Conservation (phyloP, 2,329 filamentous ascomycete genomes). For the Colletotrichum tanaceti region DNA sequence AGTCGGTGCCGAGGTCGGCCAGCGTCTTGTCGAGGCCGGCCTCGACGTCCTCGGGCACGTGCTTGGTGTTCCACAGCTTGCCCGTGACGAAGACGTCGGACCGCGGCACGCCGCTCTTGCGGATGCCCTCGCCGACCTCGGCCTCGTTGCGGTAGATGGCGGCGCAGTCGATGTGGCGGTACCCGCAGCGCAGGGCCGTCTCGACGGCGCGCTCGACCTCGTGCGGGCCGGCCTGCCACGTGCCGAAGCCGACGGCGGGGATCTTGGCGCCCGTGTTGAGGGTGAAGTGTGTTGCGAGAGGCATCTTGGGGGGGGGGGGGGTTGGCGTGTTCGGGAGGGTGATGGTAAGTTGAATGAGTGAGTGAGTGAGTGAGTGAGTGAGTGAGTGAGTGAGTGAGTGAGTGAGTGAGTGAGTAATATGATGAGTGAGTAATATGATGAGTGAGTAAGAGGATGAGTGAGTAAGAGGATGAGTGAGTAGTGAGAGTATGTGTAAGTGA, state of each 20-base stretch:
- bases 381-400: too few species aligned
- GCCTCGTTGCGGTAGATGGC: slow-evolving; percentile 59
- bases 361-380: too few species aligned
- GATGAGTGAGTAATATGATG: too few species aligned
- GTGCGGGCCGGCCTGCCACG: slow-evolving; percentile 48
- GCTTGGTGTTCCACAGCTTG: slow-evolving; percentile 71
- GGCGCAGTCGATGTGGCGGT: slow-evolving; percentile 62
- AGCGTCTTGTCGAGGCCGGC: slow-evolving; percentile 60
- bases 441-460: too few species aligned
- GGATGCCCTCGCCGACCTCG: slow-evolving; percentile 57
- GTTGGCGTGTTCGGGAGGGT: background rate
- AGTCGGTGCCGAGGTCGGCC: slow-evolving; percentile 62
- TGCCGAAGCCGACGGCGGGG: slow-evolving; percentile 43
- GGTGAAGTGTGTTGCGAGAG: slow-evolving; percentile 40
- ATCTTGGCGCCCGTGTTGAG: slow-evolving; percentile 43
- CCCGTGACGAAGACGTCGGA: slow-evolving; percentile 64
- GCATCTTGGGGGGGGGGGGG: slow-evolving; percentile 25
- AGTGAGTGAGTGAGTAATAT: too few species aligned
- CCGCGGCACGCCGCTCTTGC: slow-evolving; percentile 52
- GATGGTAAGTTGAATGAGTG: background rate
- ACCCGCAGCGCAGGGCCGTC: slow-evolving; percentile 58
- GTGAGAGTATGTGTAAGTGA: too few species aligned
- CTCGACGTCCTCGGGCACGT: slow-evolving; percentile 61
- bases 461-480: too few species aligned
- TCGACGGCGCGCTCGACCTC: slow-evolving; percentile 62